Percentiles rank a stretch among this genome's conserved stretches.
Conservation (phyloP, 2,329 filamentous ascomycete species). For the Cryphonectria nitschkei region DNA sequence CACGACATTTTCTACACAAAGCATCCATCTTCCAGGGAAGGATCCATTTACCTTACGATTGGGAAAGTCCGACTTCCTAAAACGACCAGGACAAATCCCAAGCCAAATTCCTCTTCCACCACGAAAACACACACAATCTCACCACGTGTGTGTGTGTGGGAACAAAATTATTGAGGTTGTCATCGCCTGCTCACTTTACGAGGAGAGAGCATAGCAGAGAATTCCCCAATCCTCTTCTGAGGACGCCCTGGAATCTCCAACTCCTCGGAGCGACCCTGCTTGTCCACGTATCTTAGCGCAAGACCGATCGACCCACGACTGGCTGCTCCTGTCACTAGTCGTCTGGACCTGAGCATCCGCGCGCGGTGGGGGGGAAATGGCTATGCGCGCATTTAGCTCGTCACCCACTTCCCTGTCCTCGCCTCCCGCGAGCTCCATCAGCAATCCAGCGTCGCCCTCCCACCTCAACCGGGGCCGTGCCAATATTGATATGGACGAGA, state of each 20-base stretch:
- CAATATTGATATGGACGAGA: conserved; percentile 53
- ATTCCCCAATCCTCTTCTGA: neutral
- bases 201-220: neutral
- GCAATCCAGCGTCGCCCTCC: conserved; percentile 53
- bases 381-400: conserved; percentile 49
- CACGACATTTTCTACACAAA: neutral
- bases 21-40: neutral
- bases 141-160: neutral
- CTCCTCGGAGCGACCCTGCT: no score
- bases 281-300: conserved; percentile 13
- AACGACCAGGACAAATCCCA: neutral
- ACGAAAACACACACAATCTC: neutral
- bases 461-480: conserved; percentile 39
- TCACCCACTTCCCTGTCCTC: conserved; percentile 55
- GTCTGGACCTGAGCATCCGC: conserved; percentile 17
- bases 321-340: conserved; percentile 2
- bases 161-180: neutral
- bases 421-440: conserved; percentile 54
- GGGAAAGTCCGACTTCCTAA: neutral
- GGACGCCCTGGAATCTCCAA: neutral
- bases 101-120: neutral
- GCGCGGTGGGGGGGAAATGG: conserved; percentile 36
- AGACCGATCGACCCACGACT: neutral
- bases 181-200: neutral
- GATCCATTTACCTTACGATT: neutral